Evolutionary conservation across 257 asterid genomes (phyloP).

Genomic region (Petunia secreta): DNA sequence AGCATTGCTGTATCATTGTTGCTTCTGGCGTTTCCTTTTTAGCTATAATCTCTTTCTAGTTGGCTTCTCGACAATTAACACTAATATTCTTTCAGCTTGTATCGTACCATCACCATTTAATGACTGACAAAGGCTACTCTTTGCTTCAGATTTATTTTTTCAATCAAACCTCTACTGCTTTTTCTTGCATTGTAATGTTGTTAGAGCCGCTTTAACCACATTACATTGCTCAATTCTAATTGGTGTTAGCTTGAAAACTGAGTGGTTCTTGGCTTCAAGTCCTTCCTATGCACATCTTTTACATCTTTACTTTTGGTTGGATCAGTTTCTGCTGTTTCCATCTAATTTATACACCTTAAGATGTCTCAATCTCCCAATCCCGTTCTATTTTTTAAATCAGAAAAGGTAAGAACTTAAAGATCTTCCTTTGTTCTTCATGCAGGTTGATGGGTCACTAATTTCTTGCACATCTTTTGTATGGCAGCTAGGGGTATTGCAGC

Average conservation of each 20-base stretch:
- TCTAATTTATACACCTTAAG: not conserved
- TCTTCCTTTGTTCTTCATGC: not conserved
- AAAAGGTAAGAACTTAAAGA: not conserved
- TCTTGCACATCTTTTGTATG: no score
- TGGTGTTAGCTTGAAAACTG: not conserved
- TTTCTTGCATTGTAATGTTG: no score
- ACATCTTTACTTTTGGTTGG: not conserved
- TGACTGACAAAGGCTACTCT: no score
- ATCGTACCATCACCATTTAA: no score
- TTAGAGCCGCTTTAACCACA: not conserved
- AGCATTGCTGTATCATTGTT: not conserved
- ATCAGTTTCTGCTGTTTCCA: not conserved
- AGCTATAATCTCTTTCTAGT: no score
- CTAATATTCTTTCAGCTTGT: no score
- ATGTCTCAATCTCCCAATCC: not conserved
- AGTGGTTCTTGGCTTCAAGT: not conserved
- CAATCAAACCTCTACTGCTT: no score
- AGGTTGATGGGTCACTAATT: not conserved
- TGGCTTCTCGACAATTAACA: no score
- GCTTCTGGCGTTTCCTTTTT: no score
- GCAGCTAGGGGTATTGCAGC: not conserved
- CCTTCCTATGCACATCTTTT: not conserved
- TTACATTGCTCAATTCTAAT: not conserved
- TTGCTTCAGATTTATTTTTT: no score
- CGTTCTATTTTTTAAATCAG: not conserved